phyloP scores from a whole-genome alignment of 2,329 filamentous ascomycete species.

The Neonectria magnoliae region DNA sequence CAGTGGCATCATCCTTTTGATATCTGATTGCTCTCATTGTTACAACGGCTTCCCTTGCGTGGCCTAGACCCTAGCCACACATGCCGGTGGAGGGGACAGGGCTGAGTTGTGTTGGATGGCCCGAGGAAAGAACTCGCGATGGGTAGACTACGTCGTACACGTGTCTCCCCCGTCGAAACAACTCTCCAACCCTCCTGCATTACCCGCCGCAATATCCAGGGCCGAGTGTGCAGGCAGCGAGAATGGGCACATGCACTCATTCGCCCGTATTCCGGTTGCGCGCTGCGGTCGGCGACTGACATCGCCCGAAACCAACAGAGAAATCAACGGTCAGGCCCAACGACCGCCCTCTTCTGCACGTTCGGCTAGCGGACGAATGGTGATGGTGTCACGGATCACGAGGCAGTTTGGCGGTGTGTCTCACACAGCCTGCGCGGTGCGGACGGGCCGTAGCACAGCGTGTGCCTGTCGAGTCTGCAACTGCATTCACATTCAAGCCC shows the following conservation, averaged over 20 bases:
- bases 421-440: constrained; percentile 8
- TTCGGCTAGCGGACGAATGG: constrained; percentile 30
- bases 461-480: constrained; percentile 7
- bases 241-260: not conserved
- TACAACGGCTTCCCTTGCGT: constrained; percentile 5
- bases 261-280: not conserved
- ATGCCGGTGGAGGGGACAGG: not conserved
- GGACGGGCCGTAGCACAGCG: not conserved
- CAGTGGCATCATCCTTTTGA: not conserved
- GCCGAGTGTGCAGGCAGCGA: not conserved
- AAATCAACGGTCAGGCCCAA: constrained; percentile 17
- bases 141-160: not conserved
- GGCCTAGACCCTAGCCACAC: not conserved
- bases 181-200: constrained; percentile 12
- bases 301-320: constrained; percentile 1
- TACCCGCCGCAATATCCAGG: not conserved
- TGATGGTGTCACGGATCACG: constrained; percentile 26
- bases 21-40: constrained; percentile 3
- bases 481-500: constrained; percentile 1
- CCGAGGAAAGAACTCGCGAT: not conserved
- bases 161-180: constrained; percentile 1
- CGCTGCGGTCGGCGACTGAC: not conserved
- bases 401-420: constrained; percentile 29
- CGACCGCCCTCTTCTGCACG: constrained; percentile 20
- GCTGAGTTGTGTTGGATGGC: not conserved